Conservation (phyloP, 2,329 filamentous ascomycete species). For the Didymella arachidicola region DNA sequence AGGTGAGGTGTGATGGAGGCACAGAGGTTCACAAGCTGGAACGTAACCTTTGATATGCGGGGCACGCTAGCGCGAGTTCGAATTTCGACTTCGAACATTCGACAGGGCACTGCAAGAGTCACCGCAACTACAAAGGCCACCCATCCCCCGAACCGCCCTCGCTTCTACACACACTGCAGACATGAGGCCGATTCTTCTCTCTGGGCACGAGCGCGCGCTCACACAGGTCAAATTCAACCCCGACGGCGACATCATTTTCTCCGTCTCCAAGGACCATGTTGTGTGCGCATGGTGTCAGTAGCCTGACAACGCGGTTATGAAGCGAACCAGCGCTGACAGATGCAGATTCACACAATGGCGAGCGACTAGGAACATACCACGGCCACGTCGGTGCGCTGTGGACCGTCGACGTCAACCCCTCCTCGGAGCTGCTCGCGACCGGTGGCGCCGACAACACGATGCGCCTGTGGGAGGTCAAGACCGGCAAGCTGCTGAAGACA, state of each 20-base stretch:
- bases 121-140: constrained; percentile 40
- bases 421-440: constrained; percentile 88
- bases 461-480: constrained; percentile 94
- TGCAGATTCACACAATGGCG: constrained; percentile 84
- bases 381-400: constrained; percentile 98
- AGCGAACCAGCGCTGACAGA: constrained; percentile 30
- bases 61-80: constrained; percentile 27
- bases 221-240: constrained; percentile 86
- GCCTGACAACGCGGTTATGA: background rate
- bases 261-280: constrained; percentile 93
- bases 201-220: constrained; percentile 95
- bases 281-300: constrained; percentile 85
- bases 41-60: constrained; percentile 2
- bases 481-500: constrained; percentile 89
- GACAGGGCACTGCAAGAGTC: constrained; percentile 22
- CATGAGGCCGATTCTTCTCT: constrained; percentile 96
- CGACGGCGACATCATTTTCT: constrained; percentile 97
- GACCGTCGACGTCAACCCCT: constrained; percentile 96
- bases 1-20: background rate
- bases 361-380: constrained; percentile 91
- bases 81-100: constrained; percentile 15
- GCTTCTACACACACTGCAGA: constrained; percentile 28
- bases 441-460: constrained; percentile 99
- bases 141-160: constrained; percentile 29
- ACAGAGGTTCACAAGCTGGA: background rate